Percentiles rank a stretch among this genome's conserved stretches.
Evolutionary conservation across 108 stramenopile species (phyloP).

Genomic region (Chaetoceros muelleri): DNA sequence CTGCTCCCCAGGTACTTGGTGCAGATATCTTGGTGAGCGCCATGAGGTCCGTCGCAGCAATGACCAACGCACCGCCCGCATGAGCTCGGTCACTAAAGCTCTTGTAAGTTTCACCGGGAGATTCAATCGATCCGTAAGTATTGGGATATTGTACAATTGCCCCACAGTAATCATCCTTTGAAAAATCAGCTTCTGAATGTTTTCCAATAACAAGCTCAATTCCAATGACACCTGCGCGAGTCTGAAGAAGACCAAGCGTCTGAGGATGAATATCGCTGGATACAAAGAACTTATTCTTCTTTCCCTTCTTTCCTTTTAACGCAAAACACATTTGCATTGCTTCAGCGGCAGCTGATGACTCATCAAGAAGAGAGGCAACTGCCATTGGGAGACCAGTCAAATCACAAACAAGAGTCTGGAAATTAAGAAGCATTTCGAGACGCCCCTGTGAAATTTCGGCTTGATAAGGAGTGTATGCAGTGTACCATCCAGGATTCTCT

Average conservation of each 20-base stretch:
- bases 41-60: slow-evolving; percentile 93
- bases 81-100: slow-evolving; percentile 73
- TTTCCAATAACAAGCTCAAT: slow-evolving; percentile 88
- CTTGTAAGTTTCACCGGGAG: slow-evolving; percentile 73
- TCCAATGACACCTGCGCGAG: slow-evolving; percentile 83
- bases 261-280: slow-evolving; percentile 93
- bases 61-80: slow-evolving; percentile 73
- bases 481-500: slow-evolving; percentile 99
- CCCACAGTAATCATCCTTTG: slow-evolving; percentile 77
- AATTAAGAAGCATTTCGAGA: slow-evolving; percentile 97
- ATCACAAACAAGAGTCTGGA: slow-evolving; percentile 97
- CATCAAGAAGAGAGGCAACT: slow-evolving; percentile 93
- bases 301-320: slow-evolving; percentile 81
- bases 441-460: slow-evolving; percentile 99
- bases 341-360: slow-evolving; percentile 94
- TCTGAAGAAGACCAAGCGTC: slow-evolving; percentile 88
- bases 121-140: slow-evolving; percentile 85
- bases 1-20: slow-evolving; percentile 91
- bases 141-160: slow-evolving; percentile 98
- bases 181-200: slow-evolving; percentile 63
- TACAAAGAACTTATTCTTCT: slow-evolving; percentile 90
- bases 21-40: slow-evolving; percentile 84
- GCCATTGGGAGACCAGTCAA: slow-evolving; percentile 95
- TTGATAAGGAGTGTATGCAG: slow-evolving; percentile 99
- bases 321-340: slow-evolving; percentile 96